Conservation (phyloP, 208 protist genomes). For the Leishmania braziliensis region DNA sequence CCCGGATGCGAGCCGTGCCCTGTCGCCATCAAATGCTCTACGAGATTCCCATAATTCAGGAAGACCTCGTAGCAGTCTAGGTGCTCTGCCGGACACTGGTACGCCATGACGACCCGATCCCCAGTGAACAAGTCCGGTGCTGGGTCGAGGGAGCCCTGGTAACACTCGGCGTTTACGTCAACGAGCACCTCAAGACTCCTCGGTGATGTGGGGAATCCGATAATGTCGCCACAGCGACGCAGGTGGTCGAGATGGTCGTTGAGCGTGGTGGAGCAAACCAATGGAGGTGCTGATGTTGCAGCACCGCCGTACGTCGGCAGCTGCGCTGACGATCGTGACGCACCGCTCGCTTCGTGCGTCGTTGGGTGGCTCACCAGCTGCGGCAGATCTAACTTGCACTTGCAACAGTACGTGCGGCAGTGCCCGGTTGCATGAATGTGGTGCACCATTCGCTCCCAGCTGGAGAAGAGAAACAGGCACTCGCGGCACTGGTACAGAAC, state of each 20-base stretch:
- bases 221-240: constrained; percentile 36
- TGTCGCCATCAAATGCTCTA: constrained; percentile 46
- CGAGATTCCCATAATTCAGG: constrained; percentile 62
- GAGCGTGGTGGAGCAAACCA: constrained; percentile 29
- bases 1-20: constrained; percentile 28
- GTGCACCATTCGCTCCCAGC: constrained; percentile 43
- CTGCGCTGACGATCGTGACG: background rate
- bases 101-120: constrained; percentile 31
- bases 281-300: background rate
- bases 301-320: background rate
- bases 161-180: constrained; percentile 31
- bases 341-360: constrained; percentile 8
- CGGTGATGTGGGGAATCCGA: constrained; percentile 44
- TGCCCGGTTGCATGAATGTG: constrained; percentile 49
- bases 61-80: constrained; percentile 52
- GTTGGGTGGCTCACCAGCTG: constrained; percentile 25
- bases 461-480: constrained; percentile 60
- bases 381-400: constrained; percentile 27
- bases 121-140: constrained; percentile 2
- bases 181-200: constrained; percentile 64
- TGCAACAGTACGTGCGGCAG: constrained; percentile 45
- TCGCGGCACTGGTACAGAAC: constrained; percentile 75
- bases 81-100: constrained; percentile 37
- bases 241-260: constrained; percentile 37
- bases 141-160: constrained; percentile 29